phyloP scores from a whole-genome alignment of 108 stramenopile species.

The Nitzschia sp. region DNA sequence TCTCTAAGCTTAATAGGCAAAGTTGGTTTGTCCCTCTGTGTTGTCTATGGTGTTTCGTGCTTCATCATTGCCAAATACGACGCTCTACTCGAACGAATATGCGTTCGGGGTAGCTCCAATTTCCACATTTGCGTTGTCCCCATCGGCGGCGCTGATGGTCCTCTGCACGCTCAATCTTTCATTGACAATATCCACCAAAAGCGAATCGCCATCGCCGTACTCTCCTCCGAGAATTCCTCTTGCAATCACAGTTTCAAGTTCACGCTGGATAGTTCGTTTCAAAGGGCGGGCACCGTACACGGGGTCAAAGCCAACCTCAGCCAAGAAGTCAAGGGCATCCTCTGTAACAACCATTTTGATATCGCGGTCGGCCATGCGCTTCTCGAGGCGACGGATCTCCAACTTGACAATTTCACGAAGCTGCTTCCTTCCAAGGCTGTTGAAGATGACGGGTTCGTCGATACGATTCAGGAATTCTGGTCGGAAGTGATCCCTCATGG shows the following conservation, averaged over 20 bases:
- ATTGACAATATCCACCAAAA: slow-evolving; percentile 54
- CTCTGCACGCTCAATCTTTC: slow-evolving; percentile 32
- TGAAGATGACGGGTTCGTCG: slow-evolving; percentile 97
- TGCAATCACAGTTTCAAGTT: slow-evolving; percentile 93
- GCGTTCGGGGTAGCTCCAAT: neutral
- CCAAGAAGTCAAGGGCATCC: slow-evolving; percentile 74
- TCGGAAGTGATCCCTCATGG: slow-evolving; percentile 86
- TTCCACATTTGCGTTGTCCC: neutral
- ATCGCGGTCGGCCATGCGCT: slow-evolving; percentile 69
- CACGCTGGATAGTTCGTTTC: slow-evolving; percentile 94
- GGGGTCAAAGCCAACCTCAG: slow-evolving; percentile 92
- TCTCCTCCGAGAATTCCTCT: slow-evolving; percentile 79
- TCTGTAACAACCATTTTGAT: slow-evolving; percentile 70
- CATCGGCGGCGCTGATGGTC: neutral
- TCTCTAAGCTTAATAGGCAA: too few species aligned
- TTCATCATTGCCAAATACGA: too few species aligned
- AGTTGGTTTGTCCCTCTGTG: too few species aligned
- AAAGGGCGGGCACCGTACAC: slow-evolving; percentile 96
- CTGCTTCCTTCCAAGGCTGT: slow-evolving; percentile 79
- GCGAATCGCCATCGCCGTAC: slow-evolving; percentile 81
- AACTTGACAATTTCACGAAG: slow-evolving; percentile 90
- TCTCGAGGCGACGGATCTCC: slow-evolving; percentile 70
- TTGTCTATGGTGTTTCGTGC: too few species aligned
- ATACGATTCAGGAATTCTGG: slow-evolving; percentile 99
- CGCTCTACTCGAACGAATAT: neutral